Percentiles rank a stretch among this genome's conserved stretches.
Conservation (phyloP, 345 rosid species). For the Alliaria petiolata region DNA sequence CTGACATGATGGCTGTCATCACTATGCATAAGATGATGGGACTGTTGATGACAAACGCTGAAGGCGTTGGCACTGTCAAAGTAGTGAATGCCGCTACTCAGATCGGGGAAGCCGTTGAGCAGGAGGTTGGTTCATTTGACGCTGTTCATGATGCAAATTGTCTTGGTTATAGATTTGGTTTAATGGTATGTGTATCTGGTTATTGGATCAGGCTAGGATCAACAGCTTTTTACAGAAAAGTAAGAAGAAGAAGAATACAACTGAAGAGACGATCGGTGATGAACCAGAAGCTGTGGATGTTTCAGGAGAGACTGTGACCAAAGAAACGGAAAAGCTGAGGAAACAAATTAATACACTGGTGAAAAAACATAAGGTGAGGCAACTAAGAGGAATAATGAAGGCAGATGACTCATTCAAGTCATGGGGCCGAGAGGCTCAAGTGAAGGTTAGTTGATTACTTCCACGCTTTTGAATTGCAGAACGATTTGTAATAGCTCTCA, state of each 20-base stretch:
- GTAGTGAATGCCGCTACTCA: constrained; percentile 74
- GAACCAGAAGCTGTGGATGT: constrained; percentile 34
- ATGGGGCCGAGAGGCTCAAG: constrained; percentile 94
- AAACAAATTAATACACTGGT: constrained; percentile 54
- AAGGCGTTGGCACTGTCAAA: constrained; percentile 57
- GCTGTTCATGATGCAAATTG: not conserved
- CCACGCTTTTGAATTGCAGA: constrained; percentile 1
- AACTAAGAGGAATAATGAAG: constrained; percentile 57
- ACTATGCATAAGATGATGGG: constrained; percentile 94
- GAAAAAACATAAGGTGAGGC: constrained; percentile 61
- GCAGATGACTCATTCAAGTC: constrained; percentile 54
- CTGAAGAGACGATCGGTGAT: constrained; percentile 22
- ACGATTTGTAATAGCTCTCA: not conserved
- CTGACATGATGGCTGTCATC: constrained; percentile 91
- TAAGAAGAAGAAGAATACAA: constrained; percentile 46
- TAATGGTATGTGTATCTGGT: constrained; percentile 15
- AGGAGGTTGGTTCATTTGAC: constrained; percentile 58
- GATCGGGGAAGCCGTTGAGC: constrained; percentile 91
- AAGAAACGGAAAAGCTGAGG: constrained; percentile 56
- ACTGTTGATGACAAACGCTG: constrained; percentile 61
- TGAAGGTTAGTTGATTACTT: constrained; percentile 54
- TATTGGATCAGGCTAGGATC: constrained; percentile 61
- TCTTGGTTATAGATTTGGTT: constrained; percentile 9
- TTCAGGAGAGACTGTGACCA: constrained; percentile 33
- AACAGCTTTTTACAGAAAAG: constrained; percentile 64